Base-by-base conservation (phyloP, 176 grass and related monocot species). In the Oryza brachyantha region DNA sequence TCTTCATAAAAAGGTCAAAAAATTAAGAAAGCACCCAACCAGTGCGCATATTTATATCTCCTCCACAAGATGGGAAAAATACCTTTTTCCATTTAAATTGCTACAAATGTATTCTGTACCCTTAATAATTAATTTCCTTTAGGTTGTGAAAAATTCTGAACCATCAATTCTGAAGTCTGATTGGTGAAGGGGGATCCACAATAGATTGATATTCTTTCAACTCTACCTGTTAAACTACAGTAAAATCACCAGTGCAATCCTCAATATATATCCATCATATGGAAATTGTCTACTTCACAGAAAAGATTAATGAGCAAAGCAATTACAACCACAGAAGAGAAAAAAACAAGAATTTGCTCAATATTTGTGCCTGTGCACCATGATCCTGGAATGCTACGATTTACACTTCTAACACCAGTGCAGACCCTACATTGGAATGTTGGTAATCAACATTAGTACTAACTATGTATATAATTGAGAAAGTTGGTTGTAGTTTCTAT, bases 21-120 rank as follows among this genome's bases (percentile, higher is more conserved):
- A 52, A 52, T 59, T 52, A 52, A 62, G 12, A 9, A 17, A 66
- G 27, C 14, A 42, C 42, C 25, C 25, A 63, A 76, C 74, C 74
- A 76, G 41, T 76, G 24, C 24, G 34, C 21, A 39, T 57, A 73
- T 54, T 9, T 73, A 48, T 73, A 61, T 86, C 61, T 2, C 61
- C 37, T 67, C 76, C 66, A 60, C 50, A 59, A 74, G 61, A 4
- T 74, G 61, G 61, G n/a, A 46, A 25, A 27, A 14, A 6, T 13
- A n/a, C 21, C 19, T 22, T 43, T 36, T 48, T 37, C 22, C 46
- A 37, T 69, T 11, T 29, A 25, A 80, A 81, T 76, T 52, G 21
- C 29, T 52, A 50, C 5, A 13, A 3, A 52, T 57, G n/a, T 50
- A 46, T 52, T 52, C 45, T 34, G 10, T 50, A 24, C 28, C 28